Conservation (phyloP, 257 asterid genomes). For the Salvia splendens region DNA sequence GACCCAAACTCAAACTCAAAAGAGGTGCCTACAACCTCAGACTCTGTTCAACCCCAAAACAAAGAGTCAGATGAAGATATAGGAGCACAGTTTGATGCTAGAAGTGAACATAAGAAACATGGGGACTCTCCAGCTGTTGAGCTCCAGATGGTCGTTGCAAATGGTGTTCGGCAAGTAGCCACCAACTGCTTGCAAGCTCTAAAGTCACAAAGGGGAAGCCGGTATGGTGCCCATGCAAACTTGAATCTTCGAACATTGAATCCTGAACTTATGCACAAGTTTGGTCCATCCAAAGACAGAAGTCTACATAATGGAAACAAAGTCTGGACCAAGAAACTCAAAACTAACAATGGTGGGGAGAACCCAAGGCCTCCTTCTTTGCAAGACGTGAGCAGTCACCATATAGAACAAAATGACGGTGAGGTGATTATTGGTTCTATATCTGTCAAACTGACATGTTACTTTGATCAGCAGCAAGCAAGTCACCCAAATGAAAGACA, state of each 20-base stretch:
- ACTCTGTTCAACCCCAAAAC: conserved; percentile 44
- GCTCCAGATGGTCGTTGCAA: conserved; percentile 36
- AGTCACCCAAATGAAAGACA: conserved; percentile 29
- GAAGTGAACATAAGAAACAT: conserved; percentile 38
- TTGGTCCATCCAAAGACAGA: conserved; percentile 48
- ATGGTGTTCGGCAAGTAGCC: conserved; percentile 37
- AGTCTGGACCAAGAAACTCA: conserved; percentile 78
- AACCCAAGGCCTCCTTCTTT: conserved; percentile 37
- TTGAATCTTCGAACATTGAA: conserved; percentile 51
- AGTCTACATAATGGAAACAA: conserved; percentile 45
- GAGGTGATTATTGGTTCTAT: conserved; percentile 84
- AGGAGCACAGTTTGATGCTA: conserved; percentile 45
- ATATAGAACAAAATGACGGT: conserved; percentile 45
- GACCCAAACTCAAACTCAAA: conserved; percentile 46
- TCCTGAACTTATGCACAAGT: conserved; percentile 56
- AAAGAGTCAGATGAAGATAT: conserved; percentile 42
- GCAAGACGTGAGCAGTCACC: conserved; percentile 41
- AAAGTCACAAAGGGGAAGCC: conserved; percentile 55
- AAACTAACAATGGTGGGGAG: conserved; percentile 45
- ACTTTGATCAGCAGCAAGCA: conserved; percentile 35
- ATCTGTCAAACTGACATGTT: conserved; percentile 52
- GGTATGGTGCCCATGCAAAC: conserved; percentile 46
- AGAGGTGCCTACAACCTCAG: conserved; percentile 35
- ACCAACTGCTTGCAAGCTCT: conserved; percentile 56
- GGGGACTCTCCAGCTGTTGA: conserved; percentile 47